Evolutionary conservation across 1,139 yeast genomes (phyloP), one percentile per base, ranked within the genome.

Genomic region (Pichia sp.): DNA sequence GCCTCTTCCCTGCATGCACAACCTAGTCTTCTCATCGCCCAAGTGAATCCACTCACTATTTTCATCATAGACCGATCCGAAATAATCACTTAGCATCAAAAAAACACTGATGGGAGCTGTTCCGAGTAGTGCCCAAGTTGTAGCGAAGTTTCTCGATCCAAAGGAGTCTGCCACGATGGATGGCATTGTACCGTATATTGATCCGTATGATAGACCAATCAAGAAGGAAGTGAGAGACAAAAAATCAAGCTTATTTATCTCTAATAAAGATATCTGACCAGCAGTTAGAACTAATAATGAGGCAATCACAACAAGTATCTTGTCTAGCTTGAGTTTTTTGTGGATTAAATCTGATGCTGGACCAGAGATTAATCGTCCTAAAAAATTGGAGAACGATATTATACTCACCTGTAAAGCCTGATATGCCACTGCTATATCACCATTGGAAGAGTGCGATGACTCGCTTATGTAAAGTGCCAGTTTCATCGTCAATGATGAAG

Each of bases 161-260:
- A 84, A 85, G 12, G 75, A 63, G 48, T 86, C 95, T 1, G 91
- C 77, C 21, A 83, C 66, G 18, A 84, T 74, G 1, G 91, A 81
- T 1, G 95, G 95, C 55, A 76, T 82, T 6, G 86, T 70, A 1
- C 95, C 91, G 56, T 81, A 85, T 35, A 80, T 66, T 34, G 81
- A 68, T 1, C 96, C 96, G 59, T 84, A 86, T n/a, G 86, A 77
- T 32, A 70, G 63, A 0, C 95, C 95, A 37, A 78, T 72, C 6
- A 75, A 54, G 22, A 71, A 59, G 0, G 91, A 79, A n/a, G 79
- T 66, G 2, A 70, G 30, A 53, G 72, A 64, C 33, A 75, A 49
- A 42, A 59, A 53, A 19, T 66, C 59, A 2, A 64, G 47, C 39
- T 56, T 45, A 42, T 59, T 44, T 40, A 64, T 47, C 43, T 55